Base-by-base conservation (phyloP, 208 protist genomes). In the Trypanosoma cruzi region DNA sequence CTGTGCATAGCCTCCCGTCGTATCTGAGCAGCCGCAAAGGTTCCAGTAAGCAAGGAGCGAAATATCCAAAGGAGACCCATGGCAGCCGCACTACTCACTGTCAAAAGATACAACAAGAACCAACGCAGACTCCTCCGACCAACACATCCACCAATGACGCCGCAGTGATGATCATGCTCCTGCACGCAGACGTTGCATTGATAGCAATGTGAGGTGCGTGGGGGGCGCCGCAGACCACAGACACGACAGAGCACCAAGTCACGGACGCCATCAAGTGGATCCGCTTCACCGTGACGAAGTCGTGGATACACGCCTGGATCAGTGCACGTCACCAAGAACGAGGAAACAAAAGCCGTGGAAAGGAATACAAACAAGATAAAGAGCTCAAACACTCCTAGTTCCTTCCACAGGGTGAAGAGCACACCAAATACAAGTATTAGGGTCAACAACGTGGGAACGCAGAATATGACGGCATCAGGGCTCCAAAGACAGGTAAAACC, bases 91-190 rank as follows among this genome's bases (percentile, higher is more conserved):
- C 46, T 67, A 36, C 67, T 71, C 40, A 73, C 53, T 8, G 57
- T 72, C 29, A 89, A 18, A 31, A 92, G 74, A 55, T 89, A 96
- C 31, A 87, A 29, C 22, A 73, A 55, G 69, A 97, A 95, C 80
- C 79, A 97, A 16, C 91, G 90, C 42, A 89, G 62, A 48, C 69
- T 93, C 24, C 86, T 81, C 68, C 78, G 64, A 11, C 90, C 93
- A 11, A 96, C 75, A 67, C 89, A 93, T n/a, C 77, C 80, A 40
- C 89, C 90, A 28, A 95, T 40, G 18, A 95, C 62, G 16, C 71
- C 71, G 64, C 89, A 95, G 69, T 96, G 93, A 57, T 95, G 90
- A 68, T 97, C 87, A 64, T 90, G 85, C 48, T 90, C 80, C n/a
- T 80, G 59, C 26, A 96, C 73, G 64, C 93, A 97, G 22, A 93